Evolutionary conservation across 371 early-diverging fungal species (phyloP).

Genomic region (Apophysomyces sp.): DNA sequence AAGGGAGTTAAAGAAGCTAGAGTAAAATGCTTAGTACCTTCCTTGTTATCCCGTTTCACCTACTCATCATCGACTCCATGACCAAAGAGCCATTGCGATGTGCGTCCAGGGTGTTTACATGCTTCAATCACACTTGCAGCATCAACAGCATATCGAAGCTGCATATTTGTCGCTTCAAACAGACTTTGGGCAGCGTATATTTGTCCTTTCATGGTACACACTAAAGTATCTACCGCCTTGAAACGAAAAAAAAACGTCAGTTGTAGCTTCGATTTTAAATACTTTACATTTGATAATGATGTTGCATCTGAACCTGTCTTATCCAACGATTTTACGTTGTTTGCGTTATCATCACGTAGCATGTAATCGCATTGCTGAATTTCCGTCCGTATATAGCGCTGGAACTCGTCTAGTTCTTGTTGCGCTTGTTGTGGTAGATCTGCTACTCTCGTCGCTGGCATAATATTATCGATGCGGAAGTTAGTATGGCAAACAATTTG

Average conservation of each 20-base stretch:
- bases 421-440: constrained; percentile 48
- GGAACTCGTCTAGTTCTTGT: constrained; percentile 39
- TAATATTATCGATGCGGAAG: constrained; percentile 46
- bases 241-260: not conserved
- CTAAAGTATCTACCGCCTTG: constrained; percentile 38
- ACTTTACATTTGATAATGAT: constrained; percentile 28
- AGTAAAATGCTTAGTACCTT: not conserved
- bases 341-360: constrained; percentile 21
- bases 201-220: constrained; percentile 28
- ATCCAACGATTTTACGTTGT: constrained; percentile 24
- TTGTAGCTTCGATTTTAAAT: not conserved
- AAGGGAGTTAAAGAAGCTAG: constrained; percentile 34
- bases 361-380: constrained; percentile 39
- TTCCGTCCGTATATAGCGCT: constrained; percentile 35
- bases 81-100: constrained; percentile 41
- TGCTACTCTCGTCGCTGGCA: constrained; percentile 30
- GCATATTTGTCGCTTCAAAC: constrained; percentile 30
- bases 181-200: constrained; percentile 22
- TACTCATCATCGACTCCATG: constrained; percentile 41
- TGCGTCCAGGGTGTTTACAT: constrained; percentile 31
- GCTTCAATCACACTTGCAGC: constrained; percentile 36
- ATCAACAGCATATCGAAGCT: constrained; percentile 38
- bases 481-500: constrained; percentile 38
- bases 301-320: constrained; percentile 23
- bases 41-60: constrained; percentile 3